A percentile compares a stretch with the other conserved stretches of the same genome.
Evolutionary conservation across 2,329 filamentous ascomycete species (phyloP).

Genomic region (Alternaria burnsii): DNA sequence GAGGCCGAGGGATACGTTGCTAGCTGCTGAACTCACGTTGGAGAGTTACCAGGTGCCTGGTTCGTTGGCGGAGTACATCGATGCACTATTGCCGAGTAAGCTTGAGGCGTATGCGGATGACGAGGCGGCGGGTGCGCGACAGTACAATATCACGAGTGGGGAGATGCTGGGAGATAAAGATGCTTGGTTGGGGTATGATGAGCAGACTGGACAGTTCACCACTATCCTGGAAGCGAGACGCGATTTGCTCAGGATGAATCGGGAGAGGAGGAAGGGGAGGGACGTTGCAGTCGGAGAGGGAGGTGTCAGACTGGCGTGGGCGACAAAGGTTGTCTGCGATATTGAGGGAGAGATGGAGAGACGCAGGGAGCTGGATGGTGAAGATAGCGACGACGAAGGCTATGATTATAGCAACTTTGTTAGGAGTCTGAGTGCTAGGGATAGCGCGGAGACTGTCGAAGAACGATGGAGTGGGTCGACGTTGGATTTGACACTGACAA

Average conservation of each 20-base stretch:
- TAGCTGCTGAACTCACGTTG: constrained; percentile 10
- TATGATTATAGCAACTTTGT: constrained; percentile 16
- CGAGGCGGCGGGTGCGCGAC: not conserved
- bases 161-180: constrained; percentile 13
- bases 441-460: not conserved
- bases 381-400: constrained; percentile 12
- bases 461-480: not conserved
- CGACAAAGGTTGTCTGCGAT: constrained; percentile 22
- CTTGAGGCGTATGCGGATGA: constrained; percentile 12
- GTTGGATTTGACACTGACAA: not conserved
- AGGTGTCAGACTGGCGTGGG: constrained; percentile 25
- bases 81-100: not conserved
- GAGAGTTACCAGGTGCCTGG: not conserved
- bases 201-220: not conserved
- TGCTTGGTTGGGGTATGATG: constrained; percentile 18
- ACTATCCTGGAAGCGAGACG: constrained; percentile 27
- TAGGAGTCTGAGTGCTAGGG: not conserved
- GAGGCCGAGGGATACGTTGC: constrained; percentile 4
- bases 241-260: constrained; percentile 18
- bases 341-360: not conserved
- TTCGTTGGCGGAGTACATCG: not conserved
- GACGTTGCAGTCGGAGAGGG: constrained; percentile 3
- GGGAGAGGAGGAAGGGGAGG: constrained; percentile 12
- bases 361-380: not conserved
- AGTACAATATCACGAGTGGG: constrained; percentile 12